These are phyloP conservation scores for Lolium perenne DNA, from an alignment of 176 grass and related monocot species.

Conservation along the genomic window DNA sequence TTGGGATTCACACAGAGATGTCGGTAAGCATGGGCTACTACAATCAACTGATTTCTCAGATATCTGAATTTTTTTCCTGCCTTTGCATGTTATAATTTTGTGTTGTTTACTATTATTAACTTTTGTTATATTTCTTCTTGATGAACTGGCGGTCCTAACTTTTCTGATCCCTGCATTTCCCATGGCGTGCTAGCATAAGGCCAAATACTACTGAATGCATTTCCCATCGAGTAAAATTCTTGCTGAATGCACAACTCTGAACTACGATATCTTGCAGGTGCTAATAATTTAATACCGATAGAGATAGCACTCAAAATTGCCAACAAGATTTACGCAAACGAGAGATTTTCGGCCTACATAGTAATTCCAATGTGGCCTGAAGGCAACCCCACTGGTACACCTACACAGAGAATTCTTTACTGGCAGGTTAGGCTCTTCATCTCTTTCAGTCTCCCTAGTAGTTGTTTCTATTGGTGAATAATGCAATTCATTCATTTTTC, in stretches of 20 bases:
- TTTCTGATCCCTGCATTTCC: not conserved
- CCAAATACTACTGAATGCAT: not conserved
- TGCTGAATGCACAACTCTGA: not conserved
- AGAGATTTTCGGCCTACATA: slow-evolving; percentile 77
- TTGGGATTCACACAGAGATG: slow-evolving; percentile 70
- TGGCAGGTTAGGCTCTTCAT: slow-evolving; percentile 65
- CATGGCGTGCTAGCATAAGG: not conserved
- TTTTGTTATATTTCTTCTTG: not conserved
- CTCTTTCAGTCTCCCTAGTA: not conserved
- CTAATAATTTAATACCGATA: slow-evolving; percentile 81
- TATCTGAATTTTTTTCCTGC: not conserved
- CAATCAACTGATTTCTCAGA: not conserved
- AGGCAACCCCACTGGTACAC: slow-evolving; percentile 60
- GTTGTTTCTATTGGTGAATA: not conserved
- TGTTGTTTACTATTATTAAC: not conserved
- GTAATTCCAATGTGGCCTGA: slow-evolving; percentile 91
- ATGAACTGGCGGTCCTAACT: not conserved
- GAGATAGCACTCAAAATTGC: slow-evolving; percentile 87
- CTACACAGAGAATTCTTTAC: slow-evolving; percentile 77
- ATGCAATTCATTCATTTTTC: slow-evolving; percentile 3
- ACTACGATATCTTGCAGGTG: slow-evolving; percentile 41
- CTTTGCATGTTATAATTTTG: not conserved
- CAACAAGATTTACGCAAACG: slow-evolving; percentile 64
- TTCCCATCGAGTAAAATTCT: not conserved
- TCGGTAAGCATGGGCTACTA: slow-evolving; percentile 42